A percentile compares a stretch with the other conserved stretches of the same genome.
Conservation (phyloP, 495 filamentous ascomycete genomes). For the Neurospora tetraspora region DNA sequence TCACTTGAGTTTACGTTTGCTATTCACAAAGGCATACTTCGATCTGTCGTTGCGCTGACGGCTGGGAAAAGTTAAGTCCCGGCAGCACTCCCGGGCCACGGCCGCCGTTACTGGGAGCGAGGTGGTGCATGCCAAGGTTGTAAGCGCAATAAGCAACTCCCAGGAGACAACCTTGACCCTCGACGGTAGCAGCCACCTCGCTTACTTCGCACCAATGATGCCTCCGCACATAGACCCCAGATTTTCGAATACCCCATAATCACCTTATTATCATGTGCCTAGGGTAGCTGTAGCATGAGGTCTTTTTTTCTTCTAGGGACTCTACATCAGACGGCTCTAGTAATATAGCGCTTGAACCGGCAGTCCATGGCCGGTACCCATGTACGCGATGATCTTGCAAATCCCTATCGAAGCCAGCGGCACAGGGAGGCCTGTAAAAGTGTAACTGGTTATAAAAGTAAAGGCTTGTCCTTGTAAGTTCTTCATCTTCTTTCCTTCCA, state of each 20-base stretch:
- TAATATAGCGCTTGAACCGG: not conserved
- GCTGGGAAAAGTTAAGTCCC: no score
- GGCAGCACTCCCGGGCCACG: no score
- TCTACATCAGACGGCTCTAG: not conserved
- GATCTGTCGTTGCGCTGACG: no score
- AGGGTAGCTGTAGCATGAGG: not conserved
- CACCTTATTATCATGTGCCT: not conserved
- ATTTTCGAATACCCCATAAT: not conserved
- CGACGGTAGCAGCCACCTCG: not conserved
- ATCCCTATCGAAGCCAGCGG: no score
- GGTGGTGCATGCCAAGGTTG: no score
- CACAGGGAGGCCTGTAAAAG: not conserved
- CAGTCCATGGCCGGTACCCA: not conserved
- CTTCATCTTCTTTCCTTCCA: not conserved
- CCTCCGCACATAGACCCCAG: not conserved
- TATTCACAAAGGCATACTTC: no score
- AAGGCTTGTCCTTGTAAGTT: not conserved
- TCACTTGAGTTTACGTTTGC: no score
- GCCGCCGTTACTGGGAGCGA: no score
- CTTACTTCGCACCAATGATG: not conserved
- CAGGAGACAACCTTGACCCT: no score
- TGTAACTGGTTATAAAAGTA: not conserved
- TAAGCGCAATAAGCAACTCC: no score
- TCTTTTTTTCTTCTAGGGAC: not conserved
- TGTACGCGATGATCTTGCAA: not conserved